Base-by-base conservation (phyloP, 192 early-diverging fungal species). In the Backusella parvicylindrica region DNA sequence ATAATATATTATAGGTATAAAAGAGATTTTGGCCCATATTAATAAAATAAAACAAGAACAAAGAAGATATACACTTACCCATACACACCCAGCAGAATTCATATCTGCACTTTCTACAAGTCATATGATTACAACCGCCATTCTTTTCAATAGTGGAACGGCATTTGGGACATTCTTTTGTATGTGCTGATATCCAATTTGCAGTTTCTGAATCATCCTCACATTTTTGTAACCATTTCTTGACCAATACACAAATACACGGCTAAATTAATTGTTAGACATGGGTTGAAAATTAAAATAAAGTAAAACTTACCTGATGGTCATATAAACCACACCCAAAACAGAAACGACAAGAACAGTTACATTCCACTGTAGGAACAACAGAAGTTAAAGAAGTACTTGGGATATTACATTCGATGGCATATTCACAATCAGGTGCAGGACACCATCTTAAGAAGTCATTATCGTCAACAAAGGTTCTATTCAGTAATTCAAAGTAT, bases 41-140 rank as follows among this genome's bases (percentile, higher is more conserved):
- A 18, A 9, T 7, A 23, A 26, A 69, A 21, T 36, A 23, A 74
- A 30, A 28, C 12, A 67, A 35, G 9, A 41, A n/a, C 47, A 18
- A 15, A 18, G 15, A 23, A 16, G 7, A 18, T 49, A 38, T 8
- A 4, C 40, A 64, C 70, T 72, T 73, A 16, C 97, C 97, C 89
- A 92, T 89, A 83, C 98, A 99, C 38, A 99, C 94, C 98, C 98
- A 99, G 83, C 98, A 99, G 79, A 98, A 99, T 85, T 99, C 95
- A 82, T 98, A 90, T 79, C 91, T 91, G 84, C 98, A 99, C 82
- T 97, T 96, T 74, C 93, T 90, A 84, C 98, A 99, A 1, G 95
- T 98, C 98, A 99, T 99, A 80, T 99, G 98, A 84, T 99, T 99
- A 86, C 98, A 99, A 16, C 98, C 98, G 68, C 98, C 98, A 81